Percentiles rank a stretch among this genome's conserved stretches.
phyloP scores from a whole-genome alignment of 495 filamentous ascomycete species.

The Xylaria bambusicola region DNA sequence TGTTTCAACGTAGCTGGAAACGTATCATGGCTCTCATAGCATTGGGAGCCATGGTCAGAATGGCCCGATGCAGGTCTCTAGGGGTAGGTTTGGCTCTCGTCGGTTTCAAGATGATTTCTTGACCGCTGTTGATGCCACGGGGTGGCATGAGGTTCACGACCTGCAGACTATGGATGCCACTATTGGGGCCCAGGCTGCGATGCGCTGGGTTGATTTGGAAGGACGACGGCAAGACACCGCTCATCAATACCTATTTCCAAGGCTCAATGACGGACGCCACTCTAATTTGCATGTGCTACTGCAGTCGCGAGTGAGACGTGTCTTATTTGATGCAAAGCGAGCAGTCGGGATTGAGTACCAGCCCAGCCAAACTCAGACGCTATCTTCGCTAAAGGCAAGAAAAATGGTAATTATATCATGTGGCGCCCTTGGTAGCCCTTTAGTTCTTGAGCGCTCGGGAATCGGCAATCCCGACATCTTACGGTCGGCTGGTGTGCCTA shows the following conservation, averaged over 20 bases:
- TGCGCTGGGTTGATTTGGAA: conserved; percentile 29
- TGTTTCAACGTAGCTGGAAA: conserved; percentile 54
- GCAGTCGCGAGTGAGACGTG: conserved; percentile 45
- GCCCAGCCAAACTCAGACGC: conserved; percentile 25
- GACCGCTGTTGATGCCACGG: conserved; percentile 38
- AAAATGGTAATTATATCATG: conserved; percentile 54
- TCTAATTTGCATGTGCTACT: conserved; percentile 50
- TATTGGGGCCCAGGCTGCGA: conserved; percentile 29
- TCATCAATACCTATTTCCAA: conserved; percentile 40
- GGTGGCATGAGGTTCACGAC: conserved; percentile 43
- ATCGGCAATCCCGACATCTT: conserved; percentile 40
- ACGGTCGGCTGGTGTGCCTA: conserved; percentile 19
- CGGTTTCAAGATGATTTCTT: conserved; percentile 41
- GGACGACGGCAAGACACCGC: conserved; percentile 46
- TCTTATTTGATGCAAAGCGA: conserved; percentile 45
- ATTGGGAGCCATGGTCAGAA: conserved; percentile 42
- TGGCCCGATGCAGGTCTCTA: conserved; percentile 51
- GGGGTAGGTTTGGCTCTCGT: conserved; percentile 33
- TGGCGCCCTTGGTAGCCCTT: conserved; percentile 47
- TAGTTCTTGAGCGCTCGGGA: conserved; percentile 56
- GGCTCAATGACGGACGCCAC: conserved; percentile 38
- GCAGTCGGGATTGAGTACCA: conserved; percentile 45
- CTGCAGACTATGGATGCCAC: conserved; percentile 34
- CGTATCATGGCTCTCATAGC: conserved; percentile 33
- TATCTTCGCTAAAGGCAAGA: conserved; percentile 34